These are phyloP conservation scores for Hyaloscypha bicolor DNA, from an alignment of 495 filamentous ascomycete species.

Conservation along the genomic window DNA sequence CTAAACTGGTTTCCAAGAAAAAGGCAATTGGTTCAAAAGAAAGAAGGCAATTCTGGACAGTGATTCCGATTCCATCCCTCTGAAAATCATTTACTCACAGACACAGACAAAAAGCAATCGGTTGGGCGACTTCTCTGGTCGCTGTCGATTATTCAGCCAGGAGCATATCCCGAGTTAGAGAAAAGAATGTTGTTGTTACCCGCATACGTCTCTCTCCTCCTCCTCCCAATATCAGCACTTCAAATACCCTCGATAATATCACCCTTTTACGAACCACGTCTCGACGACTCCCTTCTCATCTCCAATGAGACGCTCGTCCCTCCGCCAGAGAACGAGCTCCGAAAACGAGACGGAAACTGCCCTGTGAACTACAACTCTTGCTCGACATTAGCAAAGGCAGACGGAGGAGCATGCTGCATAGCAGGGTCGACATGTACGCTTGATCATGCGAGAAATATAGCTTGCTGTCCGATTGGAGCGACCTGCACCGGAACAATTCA, in stretches of 20 bases:
- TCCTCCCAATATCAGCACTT: slow-evolving; percentile 28
- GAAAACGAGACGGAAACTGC: slow-evolving; percentile 46
- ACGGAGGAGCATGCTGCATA: slow-evolving; percentile 58
- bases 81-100: slow-evolving; percentile 4
- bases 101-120: slow-evolving; percentile 4
- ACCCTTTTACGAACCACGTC: slow-evolving; percentile 22
- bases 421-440: slow-evolving; percentile 55
- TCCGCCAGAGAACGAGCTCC: slow-evolving; percentile 17
- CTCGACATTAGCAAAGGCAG: slow-evolving; percentile 42
- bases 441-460: slow-evolving; percentile 61
- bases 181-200: slow-evolving; percentile 21
- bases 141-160: not conserved
- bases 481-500: slow-evolving; percentile 62
- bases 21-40: not conserved
- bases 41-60: not conserved
- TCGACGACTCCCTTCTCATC: slow-evolving; percentile 7
- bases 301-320: slow-evolving; percentile 17
- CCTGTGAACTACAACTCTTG: slow-evolving; percentile 55
- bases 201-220: slow-evolving; percentile 7
- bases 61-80: slow-evolving; percentile 4
- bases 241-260: slow-evolving; percentile 27
- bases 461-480: slow-evolving; percentile 64
- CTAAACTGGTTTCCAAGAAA: no score
- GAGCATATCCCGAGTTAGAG: not conserved
- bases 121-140: not conserved